Evolutionary conservation across 2,329 filamentous ascomycete genomes (phyloP).

Genomic region (Ploettnerulaceae sp.): DNA sequence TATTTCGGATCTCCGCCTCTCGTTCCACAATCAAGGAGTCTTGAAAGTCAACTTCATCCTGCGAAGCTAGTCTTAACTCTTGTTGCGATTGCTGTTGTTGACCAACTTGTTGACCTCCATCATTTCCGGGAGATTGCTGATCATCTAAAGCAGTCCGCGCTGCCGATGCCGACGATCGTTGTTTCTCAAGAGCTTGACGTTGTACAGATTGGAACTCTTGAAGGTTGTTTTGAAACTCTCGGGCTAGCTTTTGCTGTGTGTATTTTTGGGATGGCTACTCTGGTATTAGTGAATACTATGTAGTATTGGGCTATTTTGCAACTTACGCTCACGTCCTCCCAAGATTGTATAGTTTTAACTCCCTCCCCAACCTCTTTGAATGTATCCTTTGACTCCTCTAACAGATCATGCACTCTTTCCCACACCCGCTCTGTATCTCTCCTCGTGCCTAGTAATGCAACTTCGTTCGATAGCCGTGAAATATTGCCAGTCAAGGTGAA

Average conservation of each 20-base stretch:
- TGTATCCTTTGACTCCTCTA: constrained; percentile 78
- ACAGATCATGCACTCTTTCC: constrained; percentile 80
- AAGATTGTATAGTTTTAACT: constrained; percentile 84
- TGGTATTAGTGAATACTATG: constrained; percentile 5
- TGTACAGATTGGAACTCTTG: constrained; percentile 92
- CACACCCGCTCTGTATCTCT: constrained; percentile 87
- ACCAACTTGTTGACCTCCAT: constrained; percentile 36
- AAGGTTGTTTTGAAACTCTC: constrained; percentile 85
- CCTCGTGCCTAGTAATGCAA: constrained; percentile 80
- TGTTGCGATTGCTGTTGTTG: constrained; percentile 62
- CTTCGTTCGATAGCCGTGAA: constrained; percentile 75
- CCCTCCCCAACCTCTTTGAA: constrained; percentile 93
- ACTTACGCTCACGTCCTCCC: constrained; percentile 75
- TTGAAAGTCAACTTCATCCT: constrained; percentile 96
- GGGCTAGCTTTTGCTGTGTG: constrained; percentile 89
- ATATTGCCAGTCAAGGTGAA: constrained; percentile 88
- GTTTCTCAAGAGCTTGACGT: constrained; percentile 83
- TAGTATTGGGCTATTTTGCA: not conserved
- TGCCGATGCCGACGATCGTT: constrained; percentile 78
- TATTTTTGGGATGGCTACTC: constrained; percentile 86
- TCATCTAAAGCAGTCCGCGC: constrained; percentile 75
- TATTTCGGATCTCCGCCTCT: constrained; percentile 93
- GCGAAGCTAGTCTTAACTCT: constrained; percentile 74
- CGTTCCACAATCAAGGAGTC: constrained; percentile 93
- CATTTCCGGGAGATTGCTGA: constrained; percentile 38